Evolutionary conservation across 108 stramenopile species (phyloP), one percentile per base, ranked within the genome.

Genomic region (Cyclostephanos tholiformis): DNA sequence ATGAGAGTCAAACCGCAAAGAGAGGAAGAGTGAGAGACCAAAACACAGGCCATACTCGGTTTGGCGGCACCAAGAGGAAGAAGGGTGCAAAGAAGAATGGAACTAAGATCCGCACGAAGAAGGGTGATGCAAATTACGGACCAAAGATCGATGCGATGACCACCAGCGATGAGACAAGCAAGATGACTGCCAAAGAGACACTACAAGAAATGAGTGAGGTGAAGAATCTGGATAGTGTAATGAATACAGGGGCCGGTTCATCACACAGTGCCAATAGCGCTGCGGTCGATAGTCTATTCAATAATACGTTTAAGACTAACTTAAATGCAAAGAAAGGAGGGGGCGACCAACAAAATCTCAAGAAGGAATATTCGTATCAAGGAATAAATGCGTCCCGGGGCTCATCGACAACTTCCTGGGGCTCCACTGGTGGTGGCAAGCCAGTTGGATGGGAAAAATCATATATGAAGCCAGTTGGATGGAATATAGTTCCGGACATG

Each of bases 331-430:
- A 39, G 32, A 60, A 36, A 7, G 29, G 59, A 39, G 59, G 59
- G 3, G 39, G 39, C n/a, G 1, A 6, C 1, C 16, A 38, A 25
- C 38, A 38, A 38, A 8, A 16, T 25, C 16, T 32, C 38, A 38
- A 20, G 19, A 27, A 39, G 17, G 39, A 30, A 6, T 6, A 2
- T 3, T 39, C 36, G 59, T 20, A 13, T 35, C 59, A 35, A 4
- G 59, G 59, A 60, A 38, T 35, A 60, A 39, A 60, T 60, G 59
- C 19, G 4, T 60, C 35, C 16, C 39, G 59, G 59, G 59, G 35
- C 16, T 36, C 59, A 35, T 38, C 30, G n/a, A n/a, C n/a, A n/a
- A n/a, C n/a, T n/a, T n/a, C n/a, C n/a, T n/a, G n/a, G n/a, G n/a
- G n/a, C n/a, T n/a, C n/a, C n/a, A n/a, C n/a, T 60, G 35, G 30